Percentiles rank a stretch among this genome's conserved stretches.
These are phyloP conservation scores for Colletotrichum australisinense DNA, from an alignment of 2,329 filamentous ascomycete species.

Conservation along the genomic window DNA sequence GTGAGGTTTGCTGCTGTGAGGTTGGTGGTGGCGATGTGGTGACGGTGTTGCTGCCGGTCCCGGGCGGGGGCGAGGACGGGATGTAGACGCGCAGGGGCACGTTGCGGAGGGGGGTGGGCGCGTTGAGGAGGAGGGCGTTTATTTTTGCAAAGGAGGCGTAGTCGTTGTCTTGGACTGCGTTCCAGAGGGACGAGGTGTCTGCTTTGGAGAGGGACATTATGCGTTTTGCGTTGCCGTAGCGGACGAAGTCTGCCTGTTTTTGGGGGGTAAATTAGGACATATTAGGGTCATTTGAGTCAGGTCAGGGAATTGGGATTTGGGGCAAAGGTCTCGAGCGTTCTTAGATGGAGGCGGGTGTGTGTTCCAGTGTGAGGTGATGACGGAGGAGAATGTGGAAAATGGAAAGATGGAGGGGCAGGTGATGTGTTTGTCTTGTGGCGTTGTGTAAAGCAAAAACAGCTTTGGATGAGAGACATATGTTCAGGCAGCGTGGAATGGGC, in stretches of 20 bases:
- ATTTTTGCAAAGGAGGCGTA: slow-evolving; percentile 78
- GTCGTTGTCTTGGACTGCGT: slow-evolving; percentile 82
- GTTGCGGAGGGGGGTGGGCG: slow-evolving; percentile 79
- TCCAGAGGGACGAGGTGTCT: slow-evolving; percentile 86
- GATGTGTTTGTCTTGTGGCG: neutral
- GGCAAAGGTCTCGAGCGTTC: neutral
- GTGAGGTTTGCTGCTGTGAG: neutral
- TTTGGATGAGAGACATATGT: neutral
- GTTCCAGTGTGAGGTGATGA: neutral
- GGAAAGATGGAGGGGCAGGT: neutral
- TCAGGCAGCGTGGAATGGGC: neutral
- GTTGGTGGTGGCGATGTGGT: slow-evolving; percentile 25
- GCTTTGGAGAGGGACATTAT: slow-evolving; percentile 91
- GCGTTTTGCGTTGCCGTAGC: slow-evolving; percentile 88
- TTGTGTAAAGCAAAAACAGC: neutral
- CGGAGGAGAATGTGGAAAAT: neutral
- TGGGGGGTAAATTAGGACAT: neutral
- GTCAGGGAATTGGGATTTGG: neutral
- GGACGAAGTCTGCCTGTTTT: slow-evolving; percentile 80
- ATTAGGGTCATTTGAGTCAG: too few relatives aligned
- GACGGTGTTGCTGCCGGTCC: neutral
- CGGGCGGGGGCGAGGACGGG: slow-evolving; percentile 66
- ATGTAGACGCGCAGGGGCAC: slow-evolving; percentile 92
- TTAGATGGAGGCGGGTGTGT: neutral
- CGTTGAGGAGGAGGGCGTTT: slow-evolving; percentile 80